Conservation (phyloP, 2,329 filamentous ascomycete species). For the Aspergillus oerlinghausenensis region DNA sequence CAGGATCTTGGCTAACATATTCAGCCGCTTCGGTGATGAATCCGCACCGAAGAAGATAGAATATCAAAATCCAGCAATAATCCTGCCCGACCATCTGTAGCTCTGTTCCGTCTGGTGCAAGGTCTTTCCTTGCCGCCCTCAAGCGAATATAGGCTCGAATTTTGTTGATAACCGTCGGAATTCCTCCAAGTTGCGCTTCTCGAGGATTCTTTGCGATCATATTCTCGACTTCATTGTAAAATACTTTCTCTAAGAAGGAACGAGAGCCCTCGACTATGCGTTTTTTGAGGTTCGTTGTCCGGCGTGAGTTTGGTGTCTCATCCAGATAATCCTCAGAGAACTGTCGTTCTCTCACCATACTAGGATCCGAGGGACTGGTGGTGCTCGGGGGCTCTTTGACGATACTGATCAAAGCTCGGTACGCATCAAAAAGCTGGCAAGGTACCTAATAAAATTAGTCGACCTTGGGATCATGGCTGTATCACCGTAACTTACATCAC, state of each 20-base stretch:
- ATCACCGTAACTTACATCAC: slow-evolving; percentile 48
- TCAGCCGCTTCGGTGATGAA: slow-evolving; percentile 77
- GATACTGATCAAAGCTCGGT: slow-evolving; percentile 74
- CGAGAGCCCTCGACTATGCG: slow-evolving; percentile 77
- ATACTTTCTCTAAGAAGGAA: slow-evolving; percentile 73
- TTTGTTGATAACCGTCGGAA: slow-evolving; percentile 83
- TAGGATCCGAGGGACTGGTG: slow-evolving; percentile 56
- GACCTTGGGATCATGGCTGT: background rate
- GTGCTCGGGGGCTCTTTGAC: slow-evolving; percentile 65
- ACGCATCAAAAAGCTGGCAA: slow-evolving; percentile 73
- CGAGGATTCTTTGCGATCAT: slow-evolving; percentile 77
- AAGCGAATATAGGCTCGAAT: slow-evolving; percentile 88
- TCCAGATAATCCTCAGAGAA: slow-evolving; percentile 75
- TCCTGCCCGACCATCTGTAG: slow-evolving; percentile 76
- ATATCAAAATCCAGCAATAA: slow-evolving; percentile 90
- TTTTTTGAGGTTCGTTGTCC: slow-evolving; percentile 66
- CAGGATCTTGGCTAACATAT: slow-evolving; percentile 75
- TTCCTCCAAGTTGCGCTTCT: slow-evolving; percentile 83
- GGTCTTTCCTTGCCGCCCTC: slow-evolving; percentile 71
- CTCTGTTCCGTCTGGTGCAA: slow-evolving; percentile 74
- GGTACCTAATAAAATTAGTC: slow-evolving; percentile 51
- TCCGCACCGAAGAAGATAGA: slow-evolving; percentile 82
- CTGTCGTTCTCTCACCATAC: slow-evolving; percentile 67
- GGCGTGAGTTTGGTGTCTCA: slow-evolving; percentile 61
- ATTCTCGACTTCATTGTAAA: slow-evolving; percentile 71